These are phyloP conservation scores for Globisporangium uncinulatum DNA, from an alignment of 352 stramenopile species.

Conservation along the genomic window DNA sequence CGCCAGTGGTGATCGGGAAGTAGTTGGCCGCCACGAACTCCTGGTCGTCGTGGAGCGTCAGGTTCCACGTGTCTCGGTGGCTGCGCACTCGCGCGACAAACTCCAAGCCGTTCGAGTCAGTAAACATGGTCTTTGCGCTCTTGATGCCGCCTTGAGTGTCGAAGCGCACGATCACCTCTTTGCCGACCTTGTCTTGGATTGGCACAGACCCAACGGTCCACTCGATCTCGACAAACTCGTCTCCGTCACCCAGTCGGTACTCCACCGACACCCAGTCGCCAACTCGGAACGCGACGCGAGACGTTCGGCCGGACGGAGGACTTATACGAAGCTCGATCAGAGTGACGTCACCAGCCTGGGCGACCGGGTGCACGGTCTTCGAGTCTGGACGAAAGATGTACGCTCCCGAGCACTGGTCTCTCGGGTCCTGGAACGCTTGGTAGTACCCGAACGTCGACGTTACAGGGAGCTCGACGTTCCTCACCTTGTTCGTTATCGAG, in stretches of 20 bases:
- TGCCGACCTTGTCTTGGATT: constrained; percentile 81
- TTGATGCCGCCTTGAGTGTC: constrained; percentile 49
- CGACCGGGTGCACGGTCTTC: constrained; percentile 48
- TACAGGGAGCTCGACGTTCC: constrained; percentile 53
- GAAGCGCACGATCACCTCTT: constrained; percentile 95
- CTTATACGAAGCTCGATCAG: constrained; percentile 39
- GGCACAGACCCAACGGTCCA: constrained; percentile 87
- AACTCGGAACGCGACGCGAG: constrained; percentile 69
- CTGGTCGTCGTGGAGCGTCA: constrained; percentile 83
- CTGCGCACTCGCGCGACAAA: constrained; percentile 91
- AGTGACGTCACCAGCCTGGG: constrained; percentile 22
- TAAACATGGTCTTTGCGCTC: constrained; percentile 73
- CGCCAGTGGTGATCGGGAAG: constrained; percentile 94
- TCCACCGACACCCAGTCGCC: constrained; percentile 89
- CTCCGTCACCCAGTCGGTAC: constrained; percentile 80
- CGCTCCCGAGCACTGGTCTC: constrained; percentile 88
- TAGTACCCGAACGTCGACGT: constrained; percentile 58
- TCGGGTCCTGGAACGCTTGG: constrained; percentile 39
- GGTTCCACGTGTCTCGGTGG: constrained; percentile 85
- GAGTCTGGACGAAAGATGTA: constrained; percentile 95
- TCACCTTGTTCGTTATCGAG: constrained; percentile 68
- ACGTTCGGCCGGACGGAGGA: constrained; percentile 15
- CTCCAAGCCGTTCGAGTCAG: constrained; percentile 95
- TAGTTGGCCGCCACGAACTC: constrained; percentile 96
- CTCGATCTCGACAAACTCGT: constrained; percentile 92